Conservation (phyloP, 2,329 filamentous ascomycete genomes). For the Neofusicoccum sp. region DNA sequence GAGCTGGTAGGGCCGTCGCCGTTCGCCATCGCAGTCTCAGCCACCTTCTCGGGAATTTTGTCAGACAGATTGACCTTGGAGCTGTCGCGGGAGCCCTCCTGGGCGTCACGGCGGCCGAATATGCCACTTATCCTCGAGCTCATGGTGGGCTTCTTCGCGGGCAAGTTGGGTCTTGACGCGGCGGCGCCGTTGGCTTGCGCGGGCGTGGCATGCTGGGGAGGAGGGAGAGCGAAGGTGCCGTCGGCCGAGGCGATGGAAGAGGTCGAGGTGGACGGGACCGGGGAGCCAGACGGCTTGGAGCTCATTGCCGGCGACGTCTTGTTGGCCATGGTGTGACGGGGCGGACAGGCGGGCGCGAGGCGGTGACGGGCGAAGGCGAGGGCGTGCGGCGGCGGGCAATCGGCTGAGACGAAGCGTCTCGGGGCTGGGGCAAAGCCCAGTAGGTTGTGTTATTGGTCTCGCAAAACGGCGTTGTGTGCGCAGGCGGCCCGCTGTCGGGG, state of each 20-base stretch:
- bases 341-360: slow-evolving; percentile 18
- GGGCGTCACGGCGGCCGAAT: slow-evolving; percentile 28
- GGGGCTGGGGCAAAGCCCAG: slow-evolving; percentile 39
- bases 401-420: slow-evolving; percentile 26
- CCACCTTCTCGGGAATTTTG: slow-evolving; percentile 26
- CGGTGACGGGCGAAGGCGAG: slow-evolving; percentile 37
- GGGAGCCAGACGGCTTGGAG: slow-evolving; percentile 31
- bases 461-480: slow-evolving; percentile 31
- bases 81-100: slow-evolving; percentile 30
- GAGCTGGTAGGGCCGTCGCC: slow-evolving; percentile 24
- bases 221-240: slow-evolving; percentile 29
- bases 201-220: slow-evolving; percentile 23
- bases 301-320: slow-evolving; percentile 28
- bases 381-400: slow-evolving; percentile 16
- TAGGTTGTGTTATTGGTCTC: slow-evolving; percentile 32
- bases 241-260: slow-evolving; percentile 41
- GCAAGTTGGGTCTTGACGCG: slow-evolving; percentile 30
- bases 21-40: slow-evolving; percentile 31
- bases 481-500: slow-evolving; percentile 9
- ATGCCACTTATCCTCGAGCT: slow-evolving; percentile 43
- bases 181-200: slow-evolving; percentile 31
- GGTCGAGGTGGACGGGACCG: slow-evolving; percentile 35
- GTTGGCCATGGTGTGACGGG: slow-evolving; percentile 30
- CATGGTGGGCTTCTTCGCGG: slow-evolving; percentile 39
- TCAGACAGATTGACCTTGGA: slow-evolving; percentile 23